Conservation (phyloP, 495 filamentous ascomycete genomes). For the Xeromyces bisporus region DNA sequence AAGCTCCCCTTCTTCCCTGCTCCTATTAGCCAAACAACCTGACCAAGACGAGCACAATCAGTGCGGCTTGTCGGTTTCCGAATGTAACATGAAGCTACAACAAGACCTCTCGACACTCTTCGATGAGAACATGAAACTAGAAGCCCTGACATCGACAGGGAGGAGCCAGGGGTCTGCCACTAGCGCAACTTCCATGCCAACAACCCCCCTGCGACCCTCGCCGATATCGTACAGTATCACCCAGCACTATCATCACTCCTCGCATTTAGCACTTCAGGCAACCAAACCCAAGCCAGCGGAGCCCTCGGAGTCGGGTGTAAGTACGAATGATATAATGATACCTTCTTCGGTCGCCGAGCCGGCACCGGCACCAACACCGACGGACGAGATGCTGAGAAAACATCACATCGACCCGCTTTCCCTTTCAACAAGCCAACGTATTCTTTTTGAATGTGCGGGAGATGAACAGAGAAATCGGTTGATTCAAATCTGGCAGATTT, state of each 20-base stretch:
- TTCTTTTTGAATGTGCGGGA: conserved; percentile 43
- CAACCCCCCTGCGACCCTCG: conserved; percentile 3
- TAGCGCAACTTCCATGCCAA: conserved; percentile 2
- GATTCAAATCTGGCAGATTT: conserved; percentile 51
- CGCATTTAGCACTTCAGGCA: conserved; percentile 34
- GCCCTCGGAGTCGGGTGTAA: conserved; percentile 21
- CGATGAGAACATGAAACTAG: conserved; percentile 39
- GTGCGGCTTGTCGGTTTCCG: conserved; percentile 24
- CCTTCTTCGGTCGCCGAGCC: too few species aligned
- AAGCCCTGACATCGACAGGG: conserved; percentile 11
- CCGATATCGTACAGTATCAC: conserved; percentile 47
- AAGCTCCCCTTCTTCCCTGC: too few species aligned
- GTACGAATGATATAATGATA: conserved; percentile 13
- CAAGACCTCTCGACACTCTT: conserved; percentile 57
- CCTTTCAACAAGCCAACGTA: conserved; percentile 40
- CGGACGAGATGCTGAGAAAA: conserved; percentile 20
- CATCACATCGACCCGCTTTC: conserved; percentile 37
- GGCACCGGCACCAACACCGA: too few species aligned
- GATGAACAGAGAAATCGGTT: conserved; percentile 39
- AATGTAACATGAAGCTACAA: conserved; percentile 32
- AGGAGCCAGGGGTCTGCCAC: conserved; percentile 1
- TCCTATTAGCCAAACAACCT: conserved; percentile 2
- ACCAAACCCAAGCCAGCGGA: conserved; percentile 24
- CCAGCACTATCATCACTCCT: conserved; percentile 61
- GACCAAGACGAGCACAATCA: conserved; percentile 7